Percentiles rank a stretch among this genome's conserved stretches.
These are phyloP conservation scores for Trichomonas tenax DNA, from an alignment of 208 protist genomes.

Conservation along the genomic window DNA sequence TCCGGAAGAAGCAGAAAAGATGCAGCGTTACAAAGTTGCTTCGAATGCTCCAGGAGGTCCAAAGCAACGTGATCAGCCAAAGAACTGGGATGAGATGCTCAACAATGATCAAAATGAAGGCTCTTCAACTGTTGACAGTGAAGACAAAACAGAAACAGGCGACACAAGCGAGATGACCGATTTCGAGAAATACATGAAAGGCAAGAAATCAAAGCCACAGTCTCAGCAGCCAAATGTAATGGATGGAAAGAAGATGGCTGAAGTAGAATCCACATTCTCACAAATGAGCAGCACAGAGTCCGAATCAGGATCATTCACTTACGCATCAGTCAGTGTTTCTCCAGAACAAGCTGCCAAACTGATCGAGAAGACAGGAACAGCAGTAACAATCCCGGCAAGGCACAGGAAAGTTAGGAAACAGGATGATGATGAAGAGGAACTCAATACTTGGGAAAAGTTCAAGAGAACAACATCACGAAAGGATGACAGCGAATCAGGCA, in stretches of 20 bases:
- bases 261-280: not conserved
- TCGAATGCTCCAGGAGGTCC: not conserved
- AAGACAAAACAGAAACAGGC: not conserved
- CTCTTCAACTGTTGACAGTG: not conserved
- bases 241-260: not conserved
- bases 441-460: not conserved
- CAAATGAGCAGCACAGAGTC: not conserved
- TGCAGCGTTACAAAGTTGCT: not conserved
- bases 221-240: not conserved
- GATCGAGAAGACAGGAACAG: not conserved
- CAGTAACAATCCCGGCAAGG: not conserved
- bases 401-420: not conserved
- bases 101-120: not conserved
- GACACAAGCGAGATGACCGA: not conserved
- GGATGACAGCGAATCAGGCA: too few relatives aligned
- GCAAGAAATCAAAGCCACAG: not conserved
- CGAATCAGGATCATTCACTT: not conserved
- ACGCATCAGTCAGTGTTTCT: not conserved
- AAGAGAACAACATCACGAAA: not conserved
- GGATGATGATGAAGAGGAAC: not conserved
- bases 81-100: not conserved
- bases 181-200: not conserved
- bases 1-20: not conserved
- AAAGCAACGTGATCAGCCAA: not conserved
- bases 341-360: not conserved